Conservation (phyloP, 2,329 filamentous ascomycete genomes). For the Emergomyces orientalis region DNA sequence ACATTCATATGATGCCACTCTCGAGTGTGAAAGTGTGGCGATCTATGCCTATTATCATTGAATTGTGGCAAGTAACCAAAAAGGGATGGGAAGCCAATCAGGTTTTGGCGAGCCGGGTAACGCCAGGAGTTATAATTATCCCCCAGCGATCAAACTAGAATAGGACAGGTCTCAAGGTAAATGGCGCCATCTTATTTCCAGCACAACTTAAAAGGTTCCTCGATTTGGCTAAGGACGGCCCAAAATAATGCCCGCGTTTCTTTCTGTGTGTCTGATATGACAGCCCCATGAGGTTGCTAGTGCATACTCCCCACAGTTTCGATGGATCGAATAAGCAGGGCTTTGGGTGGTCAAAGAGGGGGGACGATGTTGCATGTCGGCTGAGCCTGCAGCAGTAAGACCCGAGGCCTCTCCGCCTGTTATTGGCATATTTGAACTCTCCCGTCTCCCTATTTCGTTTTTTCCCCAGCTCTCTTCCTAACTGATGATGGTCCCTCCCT, state of each 20-base stretch:
- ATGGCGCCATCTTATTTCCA: neutral
- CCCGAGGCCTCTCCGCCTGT: neutral
- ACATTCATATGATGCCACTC: neutral
- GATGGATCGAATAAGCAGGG: neutral
- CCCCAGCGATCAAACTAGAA: neutral
- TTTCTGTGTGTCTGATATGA: neutral
- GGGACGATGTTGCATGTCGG: slow-evolving; percentile 3
- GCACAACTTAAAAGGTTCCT: neutral
- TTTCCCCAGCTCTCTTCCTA: neutral
- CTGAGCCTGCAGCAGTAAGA: neutral
- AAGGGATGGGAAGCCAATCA: neutral
- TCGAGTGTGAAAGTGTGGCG: neutral
- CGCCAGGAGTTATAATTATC: neutral
- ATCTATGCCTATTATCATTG: neutral
- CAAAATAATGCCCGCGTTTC: neutral
- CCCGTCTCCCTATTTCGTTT: neutral
- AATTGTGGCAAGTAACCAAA: neutral
- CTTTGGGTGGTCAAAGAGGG: neutral
- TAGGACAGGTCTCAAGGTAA: neutral
- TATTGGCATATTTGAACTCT: neutral
- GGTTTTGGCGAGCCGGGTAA: neutral
- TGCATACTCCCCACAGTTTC: neutral
- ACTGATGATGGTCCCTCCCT: neutral
- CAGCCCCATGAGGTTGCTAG: neutral
- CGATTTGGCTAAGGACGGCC: neutral